Percentiles rank a stretch among this genome's conserved stretches.
Evolutionary conservation across 202 grass and related monocot genomes (phyloP).

Genomic region (Alloteropsis angusta): DNA sequence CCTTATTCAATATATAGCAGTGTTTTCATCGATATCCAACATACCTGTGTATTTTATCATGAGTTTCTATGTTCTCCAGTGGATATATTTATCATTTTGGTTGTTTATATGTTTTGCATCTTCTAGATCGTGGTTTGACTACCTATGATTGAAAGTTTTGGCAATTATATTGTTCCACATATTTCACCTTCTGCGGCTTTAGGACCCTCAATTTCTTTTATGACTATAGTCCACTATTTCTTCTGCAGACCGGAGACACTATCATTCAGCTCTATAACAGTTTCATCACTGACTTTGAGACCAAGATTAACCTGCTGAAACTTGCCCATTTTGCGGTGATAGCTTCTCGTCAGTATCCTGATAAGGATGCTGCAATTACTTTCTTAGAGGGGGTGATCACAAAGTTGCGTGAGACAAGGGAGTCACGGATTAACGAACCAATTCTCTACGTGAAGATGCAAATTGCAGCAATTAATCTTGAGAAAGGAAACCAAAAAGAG

Average conservation of each 20-base stretch:
- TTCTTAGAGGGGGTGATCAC: constrained; percentile 71
- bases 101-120: neutral
- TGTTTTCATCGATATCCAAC: too few species aligned
- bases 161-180: neutral
- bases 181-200: neutral
- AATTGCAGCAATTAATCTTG: constrained; percentile 71
- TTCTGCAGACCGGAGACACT: constrained; percentile 59
- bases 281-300: constrained; percentile 94
- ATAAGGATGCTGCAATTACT: constrained; percentile 70
- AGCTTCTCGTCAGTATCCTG: constrained; percentile 68
- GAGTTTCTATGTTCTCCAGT: neutral
- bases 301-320: constrained; percentile 86
- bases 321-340: constrained; percentile 78
- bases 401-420: constrained; percentile 63
- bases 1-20: too few species aligned
- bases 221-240: neutral
- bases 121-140: neutral
- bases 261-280: constrained; percentile 90
- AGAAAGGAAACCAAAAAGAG: constrained; percentile 68
- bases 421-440: constrained; percentile 61
- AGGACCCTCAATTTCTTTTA: neutral
- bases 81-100: neutral
- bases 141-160: neutral
- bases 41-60: neutral
- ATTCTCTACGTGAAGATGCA: constrained; percentile 88